Percentiles rank a stretch among this genome's conserved stretches.
These are phyloP conservation scores for Puccinia hordei DNA, from an alignment of 1,284 basidiomycete species.

Conservation along the genomic window DNA sequence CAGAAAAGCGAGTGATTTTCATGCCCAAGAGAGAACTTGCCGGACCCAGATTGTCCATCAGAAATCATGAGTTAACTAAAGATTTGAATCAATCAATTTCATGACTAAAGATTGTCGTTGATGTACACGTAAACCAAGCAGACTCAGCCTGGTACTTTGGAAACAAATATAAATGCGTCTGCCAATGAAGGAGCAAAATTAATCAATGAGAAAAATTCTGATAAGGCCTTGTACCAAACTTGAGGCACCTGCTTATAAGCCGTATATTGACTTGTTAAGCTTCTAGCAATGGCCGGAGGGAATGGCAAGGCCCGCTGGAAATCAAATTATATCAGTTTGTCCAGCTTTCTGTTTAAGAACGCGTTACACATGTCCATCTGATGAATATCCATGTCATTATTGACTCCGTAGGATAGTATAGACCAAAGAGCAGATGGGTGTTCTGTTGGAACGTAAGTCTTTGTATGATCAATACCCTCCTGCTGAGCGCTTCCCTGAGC, in stretches of 20 bases:
- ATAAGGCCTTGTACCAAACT: constrained; percentile 10
- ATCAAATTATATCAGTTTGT: constrained; percentile 15
- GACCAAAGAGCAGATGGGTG: background rate
- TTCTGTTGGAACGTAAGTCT: constrained; percentile 23
- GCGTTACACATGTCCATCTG: constrained; percentile 27
- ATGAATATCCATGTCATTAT: constrained; percentile 26
- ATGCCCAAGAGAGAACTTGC: no score
- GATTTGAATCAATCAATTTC: background rate
- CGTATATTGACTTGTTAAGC: constrained; percentile 25
- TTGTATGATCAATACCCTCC: background rate
- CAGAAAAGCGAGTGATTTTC: background rate
- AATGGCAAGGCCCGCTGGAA: background rate
- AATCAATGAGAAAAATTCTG: no score
- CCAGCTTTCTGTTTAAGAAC: constrained; percentile 10
- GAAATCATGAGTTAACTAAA: background rate
- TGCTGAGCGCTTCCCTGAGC: background rate
- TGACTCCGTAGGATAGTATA: background rate
- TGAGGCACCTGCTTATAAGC: constrained; percentile 25
- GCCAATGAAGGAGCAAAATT: background rate
- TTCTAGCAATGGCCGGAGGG: background rate
- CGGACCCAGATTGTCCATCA: background rate
- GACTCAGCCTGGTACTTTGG: background rate
- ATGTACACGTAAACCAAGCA: constrained; percentile 22
- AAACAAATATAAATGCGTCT: constrained; percentile 11
- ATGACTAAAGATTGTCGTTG: background rate